These are phyloP conservation scores for Colletotrichum nymphaeae DNA, from an alignment of 2,329 filamentous ascomycete genomes.

Conservation along the genomic window DNA sequence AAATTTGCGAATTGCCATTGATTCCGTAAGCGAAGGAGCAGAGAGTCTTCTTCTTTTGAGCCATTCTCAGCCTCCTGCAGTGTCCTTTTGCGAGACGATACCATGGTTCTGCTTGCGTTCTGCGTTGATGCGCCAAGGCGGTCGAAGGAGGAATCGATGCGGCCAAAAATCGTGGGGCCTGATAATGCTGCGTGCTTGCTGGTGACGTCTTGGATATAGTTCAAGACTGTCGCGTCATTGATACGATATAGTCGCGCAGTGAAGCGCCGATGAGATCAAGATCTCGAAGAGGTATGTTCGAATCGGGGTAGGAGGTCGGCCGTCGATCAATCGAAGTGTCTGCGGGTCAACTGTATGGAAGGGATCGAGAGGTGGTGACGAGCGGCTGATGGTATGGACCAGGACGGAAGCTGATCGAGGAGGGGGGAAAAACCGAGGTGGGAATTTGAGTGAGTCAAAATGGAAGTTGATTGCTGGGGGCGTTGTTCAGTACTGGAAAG, in stretches of 20 bases:
- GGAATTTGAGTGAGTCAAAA: neutral
- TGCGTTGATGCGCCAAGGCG: neutral
- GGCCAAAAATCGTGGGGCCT: neutral
- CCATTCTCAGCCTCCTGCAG: slow-evolving; percentile 55
- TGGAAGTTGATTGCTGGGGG: neutral
- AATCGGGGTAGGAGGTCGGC: neutral
- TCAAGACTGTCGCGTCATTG: slow-evolving; percentile 15
- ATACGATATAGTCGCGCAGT: neutral
- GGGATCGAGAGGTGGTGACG: neutral
- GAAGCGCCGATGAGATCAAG: neutral
- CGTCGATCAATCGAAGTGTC: neutral
- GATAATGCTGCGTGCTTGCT: neutral
- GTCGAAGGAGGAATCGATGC: neutral
- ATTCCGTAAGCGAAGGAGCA: slow-evolving; percentile 79
- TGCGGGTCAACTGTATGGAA: neutral
- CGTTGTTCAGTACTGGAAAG: neutral
- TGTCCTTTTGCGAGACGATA: slow-evolving; percentile 60
- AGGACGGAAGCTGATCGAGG: neutral
- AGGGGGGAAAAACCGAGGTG: neutral
- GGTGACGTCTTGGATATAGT: neutral
- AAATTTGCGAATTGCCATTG: slow-evolving; percentile 97
- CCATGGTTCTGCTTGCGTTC: slow-evolving; percentile 46
- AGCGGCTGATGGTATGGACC: neutral
- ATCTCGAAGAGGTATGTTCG: neutral
- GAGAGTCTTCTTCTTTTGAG: slow-evolving; percentile 44